Evolutionary conservation across 306 rosid genomes (phyloP).

Genomic region (Senna siamea): DNA sequence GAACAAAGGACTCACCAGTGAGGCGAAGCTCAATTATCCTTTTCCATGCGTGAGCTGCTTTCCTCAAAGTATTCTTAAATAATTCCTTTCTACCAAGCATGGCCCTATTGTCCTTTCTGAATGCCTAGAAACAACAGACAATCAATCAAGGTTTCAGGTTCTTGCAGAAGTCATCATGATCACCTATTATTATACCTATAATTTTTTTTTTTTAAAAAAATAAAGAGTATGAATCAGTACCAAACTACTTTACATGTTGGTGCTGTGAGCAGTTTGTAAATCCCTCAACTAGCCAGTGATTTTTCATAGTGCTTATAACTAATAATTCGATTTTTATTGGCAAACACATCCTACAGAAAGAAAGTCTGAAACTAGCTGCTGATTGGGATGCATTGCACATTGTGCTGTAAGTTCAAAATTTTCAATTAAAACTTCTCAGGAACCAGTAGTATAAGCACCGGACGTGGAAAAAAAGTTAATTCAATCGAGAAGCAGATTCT

Average conservation of each 20-base stretch:
- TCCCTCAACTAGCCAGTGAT: neutral
- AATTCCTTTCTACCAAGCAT: conserved; percentile 73
- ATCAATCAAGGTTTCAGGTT: conserved; percentile 21
- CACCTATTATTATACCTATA: conserved; percentile 3
- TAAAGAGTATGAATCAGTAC: conserved; percentile 1
- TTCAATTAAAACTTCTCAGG: neutral
- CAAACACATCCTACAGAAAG: neutral
- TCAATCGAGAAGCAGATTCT: neutral
- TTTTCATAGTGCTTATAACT: neutral
- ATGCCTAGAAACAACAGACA: conserved; percentile 53
- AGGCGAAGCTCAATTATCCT: conserved; percentile 79
- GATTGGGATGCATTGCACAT: neutral
- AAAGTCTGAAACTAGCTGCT: neutral
- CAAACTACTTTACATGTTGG: conserved; percentile 27
- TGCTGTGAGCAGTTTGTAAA: neutral
- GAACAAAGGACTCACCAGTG: conserved; percentile 50
- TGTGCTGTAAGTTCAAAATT: neutral
- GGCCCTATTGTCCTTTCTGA: conserved; percentile 75
- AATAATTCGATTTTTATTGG: neutral
- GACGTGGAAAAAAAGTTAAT: neutral
- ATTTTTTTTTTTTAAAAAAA: neutral
- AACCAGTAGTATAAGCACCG: neutral
- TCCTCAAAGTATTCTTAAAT: conserved; percentile 82
- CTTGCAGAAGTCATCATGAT: conserved; percentile 18
- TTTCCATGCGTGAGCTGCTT: conserved; percentile 88